These are phyloP conservation scores for Rosa hybrid DNA, from an alignment of 331 rosid species.

Conservation along the genomic window DNA sequence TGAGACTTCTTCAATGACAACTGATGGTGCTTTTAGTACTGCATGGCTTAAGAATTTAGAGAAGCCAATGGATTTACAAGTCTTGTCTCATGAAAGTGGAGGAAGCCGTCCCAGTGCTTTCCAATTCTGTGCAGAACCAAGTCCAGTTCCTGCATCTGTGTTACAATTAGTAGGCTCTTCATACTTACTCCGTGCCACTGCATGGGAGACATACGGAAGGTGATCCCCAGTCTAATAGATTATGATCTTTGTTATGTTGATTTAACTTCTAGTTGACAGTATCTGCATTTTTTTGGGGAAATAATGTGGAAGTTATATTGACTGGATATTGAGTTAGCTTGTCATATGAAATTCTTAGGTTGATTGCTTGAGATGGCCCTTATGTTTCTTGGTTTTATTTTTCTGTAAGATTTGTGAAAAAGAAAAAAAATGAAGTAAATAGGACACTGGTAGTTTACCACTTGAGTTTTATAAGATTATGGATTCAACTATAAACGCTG, in stretches of 20 bases:
- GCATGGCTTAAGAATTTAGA: slow-evolving; percentile 87
- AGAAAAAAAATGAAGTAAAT: not conserved
- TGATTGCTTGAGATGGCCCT: slow-evolving; percentile 8
- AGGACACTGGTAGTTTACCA: not conserved
- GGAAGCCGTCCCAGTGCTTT: slow-evolving; percentile 53
- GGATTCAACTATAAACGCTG: not conserved
- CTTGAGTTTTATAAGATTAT: not conserved
- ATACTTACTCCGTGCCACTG: slow-evolving; percentile 78
- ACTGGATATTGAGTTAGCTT: slow-evolving; percentile 1
- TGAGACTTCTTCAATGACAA: slow-evolving; percentile 71
- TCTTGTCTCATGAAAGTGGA: slow-evolving; percentile 66
- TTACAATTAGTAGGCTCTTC: slow-evolving; percentile 87
- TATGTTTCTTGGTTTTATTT: not conserved
- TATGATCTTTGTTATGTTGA: slow-evolving; percentile 8
- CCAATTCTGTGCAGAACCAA: slow-evolving; percentile 79
- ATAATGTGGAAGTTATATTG: not conserved
- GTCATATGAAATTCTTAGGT: not conserved
- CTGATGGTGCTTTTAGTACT: slow-evolving; percentile 84
- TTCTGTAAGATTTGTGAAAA: not conserved
- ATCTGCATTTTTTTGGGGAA: slow-evolving; percentile 5
- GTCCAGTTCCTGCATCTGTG: slow-evolving; percentile 90
- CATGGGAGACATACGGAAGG: slow-evolving; percentile 97
- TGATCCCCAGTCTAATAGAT: slow-evolving; percentile 28
- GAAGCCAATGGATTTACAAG: slow-evolving; percentile 67
- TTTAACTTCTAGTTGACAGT: slow-evolving; percentile 2